Percentiles rank a stretch among this genome's conserved stretches.
Conservation (phyloP, 768 basidiomycete species). For the Pseudohyphozyma bogoriensis region DNA sequence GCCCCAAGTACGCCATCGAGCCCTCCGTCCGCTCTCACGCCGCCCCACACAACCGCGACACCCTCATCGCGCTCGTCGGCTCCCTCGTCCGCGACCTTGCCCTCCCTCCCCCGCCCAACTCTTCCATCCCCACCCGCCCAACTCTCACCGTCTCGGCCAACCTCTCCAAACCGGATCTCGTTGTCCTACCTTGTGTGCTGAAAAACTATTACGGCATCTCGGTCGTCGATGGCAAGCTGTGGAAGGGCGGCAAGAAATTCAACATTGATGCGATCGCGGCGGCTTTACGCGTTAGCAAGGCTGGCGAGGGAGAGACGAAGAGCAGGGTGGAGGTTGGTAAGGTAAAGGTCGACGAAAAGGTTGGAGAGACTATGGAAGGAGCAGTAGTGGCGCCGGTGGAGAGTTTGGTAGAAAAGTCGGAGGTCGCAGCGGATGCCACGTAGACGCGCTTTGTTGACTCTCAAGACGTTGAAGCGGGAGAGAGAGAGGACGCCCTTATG, state of each 20-base stretch:
- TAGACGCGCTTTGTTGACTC: too few relatives aligned
- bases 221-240: conserved; percentile 23
- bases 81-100: conserved; percentile 1
- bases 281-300: too few relatives aligned
- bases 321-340: too few relatives aligned
- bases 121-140: conserved; percentile 6
- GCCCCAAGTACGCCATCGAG: conserved; percentile 21
- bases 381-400: too few relatives aligned
- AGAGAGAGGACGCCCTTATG: too few relatives aligned
- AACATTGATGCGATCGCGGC: conserved; percentile 20
- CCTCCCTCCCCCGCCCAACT: conserved; percentile 8
- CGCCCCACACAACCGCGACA: conserved; percentile 12
- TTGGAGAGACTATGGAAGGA: too few relatives aligned
- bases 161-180: conserved; percentile 24
- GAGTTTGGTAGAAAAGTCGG: too few relatives aligned
- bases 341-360: too few relatives aligned
- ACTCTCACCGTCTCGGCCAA: conserved; percentile 12
- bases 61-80: conserved; percentile 25
- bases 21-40: conserved; percentile 21
- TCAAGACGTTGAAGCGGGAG: too few relatives aligned
- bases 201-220: conserved; percentile 19
- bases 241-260: conserved; percentile 26
- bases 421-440: too few relatives aligned
- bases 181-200: conserved; percentile 24
- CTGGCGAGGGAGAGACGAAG: too few relatives aligned